These are phyloP conservation scores for Suhomyces guaymorum DNA, from an alignment of 1,139 yeast genomes.

Conservation along the genomic window DNA sequence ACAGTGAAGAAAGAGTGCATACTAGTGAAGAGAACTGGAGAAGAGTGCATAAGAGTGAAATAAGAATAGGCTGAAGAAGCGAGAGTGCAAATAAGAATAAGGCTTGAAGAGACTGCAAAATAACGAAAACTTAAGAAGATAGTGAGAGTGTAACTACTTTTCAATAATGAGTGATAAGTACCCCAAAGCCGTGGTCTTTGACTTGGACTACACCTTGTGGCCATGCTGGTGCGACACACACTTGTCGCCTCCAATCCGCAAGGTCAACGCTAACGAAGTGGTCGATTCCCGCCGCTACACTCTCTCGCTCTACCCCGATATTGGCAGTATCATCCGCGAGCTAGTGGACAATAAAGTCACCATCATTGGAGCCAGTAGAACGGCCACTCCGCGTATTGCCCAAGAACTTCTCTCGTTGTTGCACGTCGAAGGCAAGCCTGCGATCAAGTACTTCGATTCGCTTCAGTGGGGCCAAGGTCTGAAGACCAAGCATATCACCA, in stretches of 20 bases:
- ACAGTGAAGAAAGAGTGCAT: too few species aligned
- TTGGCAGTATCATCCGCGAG: conserved; percentile 53
- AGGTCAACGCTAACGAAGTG: conserved; percentile 23
- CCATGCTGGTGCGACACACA: conserved; percentile 72
- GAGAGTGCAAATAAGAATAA: too few species aligned
- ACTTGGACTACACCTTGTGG: conserved; percentile 78
- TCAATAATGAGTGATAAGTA: conserved; percentile 22
- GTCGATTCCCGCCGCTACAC: conserved; percentile 51
- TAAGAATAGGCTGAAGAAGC: too few species aligned
- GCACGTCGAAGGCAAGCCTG: conserved; percentile 49
- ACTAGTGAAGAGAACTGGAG: too few species aligned
- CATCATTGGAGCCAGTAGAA: conserved; percentile 67
- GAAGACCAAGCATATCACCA: conserved; percentile 59
- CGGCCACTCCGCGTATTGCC: conserved; percentile 66
- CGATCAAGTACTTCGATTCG: conserved; percentile 49
- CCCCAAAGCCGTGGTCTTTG: conserved; percentile 69
- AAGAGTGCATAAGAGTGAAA: too few species aligned
- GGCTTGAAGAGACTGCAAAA: too few species aligned
- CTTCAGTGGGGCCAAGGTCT: conserved; percentile 69
- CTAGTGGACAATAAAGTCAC: conserved; percentile 42
- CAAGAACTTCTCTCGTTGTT: conserved; percentile 51
- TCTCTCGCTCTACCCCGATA: conserved; percentile 59
- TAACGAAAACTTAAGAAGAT: too few species aligned
- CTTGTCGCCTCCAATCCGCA: conserved; percentile 52
- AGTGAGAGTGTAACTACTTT: background rate